Evolutionary conservation across 495 filamentous ascomycete genomes (phyloP).

Genomic region (Penicillium parvum): DNA sequence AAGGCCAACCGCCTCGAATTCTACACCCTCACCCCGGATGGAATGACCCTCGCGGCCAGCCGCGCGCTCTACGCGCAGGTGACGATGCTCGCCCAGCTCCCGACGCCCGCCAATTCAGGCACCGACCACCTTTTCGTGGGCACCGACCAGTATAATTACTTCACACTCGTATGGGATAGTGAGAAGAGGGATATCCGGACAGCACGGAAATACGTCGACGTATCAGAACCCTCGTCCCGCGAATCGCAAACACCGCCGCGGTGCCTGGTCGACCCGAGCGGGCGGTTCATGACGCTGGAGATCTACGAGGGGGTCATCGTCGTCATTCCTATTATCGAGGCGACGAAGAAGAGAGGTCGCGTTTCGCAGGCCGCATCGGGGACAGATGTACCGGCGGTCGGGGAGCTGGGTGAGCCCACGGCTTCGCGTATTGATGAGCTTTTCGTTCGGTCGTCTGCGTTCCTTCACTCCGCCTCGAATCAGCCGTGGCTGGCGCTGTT

Average conservation of each 20-base stretch:
- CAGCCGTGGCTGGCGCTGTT: conserved; percentile 78
- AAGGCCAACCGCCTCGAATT: conserved; percentile 93
- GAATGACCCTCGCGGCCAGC: conserved; percentile 57
- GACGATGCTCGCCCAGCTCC: conserved; percentile 76
- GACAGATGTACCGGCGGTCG: conserved; percentile 40
- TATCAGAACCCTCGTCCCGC: conserved; percentile 72
- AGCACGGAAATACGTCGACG: conserved; percentile 63
- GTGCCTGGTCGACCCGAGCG: conserved; percentile 78
- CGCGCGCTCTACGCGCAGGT: conserved; percentile 76
- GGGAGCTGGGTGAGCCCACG: conserved; percentile 62
- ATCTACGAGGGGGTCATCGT: conserved; percentile 86
- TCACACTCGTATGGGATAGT: conserved; percentile 79
- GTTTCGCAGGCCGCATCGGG: conserved; percentile 20
- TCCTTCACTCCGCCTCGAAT: conserved; percentile 67
- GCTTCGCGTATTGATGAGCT: conserved; percentile 79
- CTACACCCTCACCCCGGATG: conserved; percentile 58
- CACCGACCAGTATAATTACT: conserved; percentile 84
- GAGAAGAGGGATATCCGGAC: conserved; percentile 59
- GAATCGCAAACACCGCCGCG: conserved; percentile 71
- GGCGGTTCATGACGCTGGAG: conserved; percentile 76
- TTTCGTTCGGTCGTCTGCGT: conserved; percentile 75
- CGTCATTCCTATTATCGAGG: conserved; percentile 63
- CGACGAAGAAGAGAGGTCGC: conserved; percentile 49
- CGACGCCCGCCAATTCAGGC: conserved; percentile 60
- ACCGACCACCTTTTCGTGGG: conserved; percentile 91